Evolutionary conservation across 352 stramenopile genomes (phyloP).

Genomic region (Thalassiosira hispida): DNA sequence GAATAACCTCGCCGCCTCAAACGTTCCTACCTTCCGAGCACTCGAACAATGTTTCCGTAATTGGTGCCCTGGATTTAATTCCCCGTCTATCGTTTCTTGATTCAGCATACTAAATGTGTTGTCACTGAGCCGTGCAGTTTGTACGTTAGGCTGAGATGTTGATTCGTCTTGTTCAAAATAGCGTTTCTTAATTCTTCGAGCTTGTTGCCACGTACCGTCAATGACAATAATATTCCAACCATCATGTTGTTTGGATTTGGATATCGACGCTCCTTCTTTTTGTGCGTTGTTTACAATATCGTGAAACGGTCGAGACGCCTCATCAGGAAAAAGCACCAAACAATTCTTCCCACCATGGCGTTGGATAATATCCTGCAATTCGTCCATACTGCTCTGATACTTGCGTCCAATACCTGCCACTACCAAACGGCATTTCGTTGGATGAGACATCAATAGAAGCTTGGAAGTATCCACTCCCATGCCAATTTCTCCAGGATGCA

Average conservation of each 20-base stretch:
- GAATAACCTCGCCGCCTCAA: slow-evolving; percentile 53
- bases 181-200: slow-evolving; percentile 46
- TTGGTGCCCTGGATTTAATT: slow-evolving; percentile 27
- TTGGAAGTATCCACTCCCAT: slow-evolving; percentile 63
- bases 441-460: slow-evolving; percentile 52
- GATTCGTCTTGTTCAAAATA: slow-evolving; percentile 30
- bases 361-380: slow-evolving; percentile 49
- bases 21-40: slow-evolving; percentile 51
- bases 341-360: slow-evolving; percentile 3
- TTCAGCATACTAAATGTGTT: slow-evolving; percentile 31
- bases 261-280: not conserved
- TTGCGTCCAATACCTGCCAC: slow-evolving; percentile 53
- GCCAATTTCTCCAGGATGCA: slow-evolving; percentile 65
- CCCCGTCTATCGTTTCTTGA: not conserved
- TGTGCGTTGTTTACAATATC: slow-evolving; percentile 28
- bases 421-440: slow-evolving; percentile 38
- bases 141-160: slow-evolving; percentile 15
- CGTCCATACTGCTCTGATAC: slow-evolving; percentile 55
- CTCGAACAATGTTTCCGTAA: slow-evolving; percentile 48
- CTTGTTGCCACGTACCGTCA: slow-evolving; percentile 64
- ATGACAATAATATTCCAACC: slow-evolving; percentile 54
- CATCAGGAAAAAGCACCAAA: slow-evolving; percentile 57
- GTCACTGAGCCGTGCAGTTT: slow-evolving; percentile 31
- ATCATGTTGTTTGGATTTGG: not conserved
- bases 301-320: slow-evolving; percentile 44